Evolutionary conservation across 208 protist genomes (phyloP).

Genomic region (Lotmaria passim): DNA sequence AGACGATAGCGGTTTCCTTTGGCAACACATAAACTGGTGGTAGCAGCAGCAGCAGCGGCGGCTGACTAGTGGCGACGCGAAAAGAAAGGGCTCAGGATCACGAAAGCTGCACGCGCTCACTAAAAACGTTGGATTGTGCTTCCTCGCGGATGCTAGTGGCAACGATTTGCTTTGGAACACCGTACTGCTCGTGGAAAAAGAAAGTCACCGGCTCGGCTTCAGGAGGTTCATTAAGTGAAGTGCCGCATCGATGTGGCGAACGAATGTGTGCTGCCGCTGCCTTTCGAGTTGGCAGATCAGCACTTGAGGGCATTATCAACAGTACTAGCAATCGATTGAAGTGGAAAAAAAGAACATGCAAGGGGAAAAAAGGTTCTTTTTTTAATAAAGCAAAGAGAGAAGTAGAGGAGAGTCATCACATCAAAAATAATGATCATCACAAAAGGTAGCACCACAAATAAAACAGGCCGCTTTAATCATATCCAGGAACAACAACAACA

Average conservation of each 20-base stretch:
- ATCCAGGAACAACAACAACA: too few relatives aligned
- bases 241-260: background rate
- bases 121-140: background rate
- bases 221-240: background rate
- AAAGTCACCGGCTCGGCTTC: slow-evolving; percentile 5
- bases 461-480: too few relatives aligned
- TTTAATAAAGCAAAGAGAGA: too few relatives aligned
- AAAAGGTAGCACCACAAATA: too few relatives aligned
- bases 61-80: too few relatives aligned
- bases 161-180: slow-evolving; percentile 1
- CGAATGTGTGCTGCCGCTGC: background rate
- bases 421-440: too few relatives aligned
- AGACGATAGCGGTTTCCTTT: too few relatives aligned
- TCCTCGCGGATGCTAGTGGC: background rate
- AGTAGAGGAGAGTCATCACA: too few relatives aligned
- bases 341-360: too few relatives aligned
- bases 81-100: background rate
- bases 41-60: too few relatives aligned
- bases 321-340: background rate
- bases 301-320: background rate
- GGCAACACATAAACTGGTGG: too few relatives aligned
- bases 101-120: slow-evolving; percentile 7
- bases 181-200: slow-evolving; percentile 12
- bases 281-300: background rate
- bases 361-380: too few relatives aligned